phyloP scores from a whole-genome alignment of 2,329 filamentous ascomycete genomes.

The Microdochium trichocladiopsis region DNA sequence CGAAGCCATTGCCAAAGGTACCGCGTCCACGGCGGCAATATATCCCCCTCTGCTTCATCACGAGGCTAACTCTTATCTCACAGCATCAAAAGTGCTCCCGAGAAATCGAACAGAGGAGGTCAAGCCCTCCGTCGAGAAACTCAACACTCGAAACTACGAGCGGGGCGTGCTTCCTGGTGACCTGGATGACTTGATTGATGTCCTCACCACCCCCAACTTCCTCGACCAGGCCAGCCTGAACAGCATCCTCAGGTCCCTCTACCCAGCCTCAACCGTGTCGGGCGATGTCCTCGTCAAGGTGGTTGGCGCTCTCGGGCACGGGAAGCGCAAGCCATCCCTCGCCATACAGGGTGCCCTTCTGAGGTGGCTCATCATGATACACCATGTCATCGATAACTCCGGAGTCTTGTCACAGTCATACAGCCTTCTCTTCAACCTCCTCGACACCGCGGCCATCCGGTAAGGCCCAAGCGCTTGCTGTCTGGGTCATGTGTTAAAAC shows the following conservation, averaged over 20 bases:
- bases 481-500: background rate
- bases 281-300: slow-evolving; percentile 56
- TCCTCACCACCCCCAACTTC: slow-evolving; percentile 58
- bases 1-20: slow-evolving; percentile 14
- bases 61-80: slow-evolving; percentile 4
- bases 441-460: slow-evolving; percentile 74
- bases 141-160: slow-evolving; percentile 58
- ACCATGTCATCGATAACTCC: slow-evolving; percentile 61
- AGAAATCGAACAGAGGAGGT: slow-evolving; percentile 60
- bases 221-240: slow-evolving; percentile 71
- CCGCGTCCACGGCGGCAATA: slow-evolving; percentile 1
- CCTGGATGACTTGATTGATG: slow-evolving; percentile 56
- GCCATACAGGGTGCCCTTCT: slow-evolving; percentile 64
- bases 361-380: slow-evolving; percentile 72
- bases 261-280: slow-evolving; percentile 61
- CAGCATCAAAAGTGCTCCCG: slow-evolving; percentile 53
- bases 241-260: slow-evolving; percentile 65
- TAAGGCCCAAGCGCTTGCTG: slow-evolving; percentile 22
- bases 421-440: slow-evolving; percentile 68
- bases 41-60: background rate
- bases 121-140: slow-evolving; percentile 55
- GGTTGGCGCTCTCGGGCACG: slow-evolving; percentile 70
- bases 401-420: slow-evolving; percentile 63
- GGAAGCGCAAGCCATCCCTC: slow-evolving; percentile 65
- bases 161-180: slow-evolving; percentile 56